A percentile compares a stretch with the other conserved stretches of the same genome.
These are phyloP conservation scores for Aspergillus nidulans DNA, from an alignment of 495 filamentous ascomycete genomes.

Conservation along the genomic window DNA sequence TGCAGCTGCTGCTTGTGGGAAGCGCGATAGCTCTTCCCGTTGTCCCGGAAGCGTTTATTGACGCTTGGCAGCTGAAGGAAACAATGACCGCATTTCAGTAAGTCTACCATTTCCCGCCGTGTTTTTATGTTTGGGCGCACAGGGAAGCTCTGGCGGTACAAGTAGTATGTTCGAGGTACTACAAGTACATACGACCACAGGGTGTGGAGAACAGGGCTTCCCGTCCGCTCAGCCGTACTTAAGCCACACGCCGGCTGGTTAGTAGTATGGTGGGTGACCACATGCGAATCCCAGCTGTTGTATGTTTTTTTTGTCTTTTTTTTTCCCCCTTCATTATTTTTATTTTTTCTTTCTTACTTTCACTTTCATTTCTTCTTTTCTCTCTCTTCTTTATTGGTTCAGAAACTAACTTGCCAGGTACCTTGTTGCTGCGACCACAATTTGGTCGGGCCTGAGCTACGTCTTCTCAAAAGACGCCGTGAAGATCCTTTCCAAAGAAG, in stretches of 20 bases:
- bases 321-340: slow-evolving; percentile 6
- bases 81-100: slow-evolving; percentile 67
- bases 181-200: slow-evolving; percentile 32
- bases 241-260: slow-evolving; percentile 38
- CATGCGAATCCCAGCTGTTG: slow-evolving; percentile 36
- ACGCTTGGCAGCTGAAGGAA: slow-evolving; percentile 46
- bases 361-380: not conserved
- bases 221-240: slow-evolving; percentile 40
- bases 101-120: slow-evolving; percentile 33
- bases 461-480: slow-evolving; percentile 77
- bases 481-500: slow-evolving; percentile 62
- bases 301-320: slow-evolving; percentile 28
- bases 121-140: not conserved
- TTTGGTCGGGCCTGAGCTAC: slow-evolving; percentile 83
- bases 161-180: not conserved
- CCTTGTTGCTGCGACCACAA: slow-evolving; percentile 72
- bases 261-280: slow-evolving; percentile 39
- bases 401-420: slow-evolving; percentile 35
- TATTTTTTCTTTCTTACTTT: slow-evolving; percentile 7
- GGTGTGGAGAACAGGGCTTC: slow-evolving; percentile 40
- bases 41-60: slow-evolving; percentile 41
- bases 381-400: not conserved
- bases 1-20: slow-evolving; percentile 77
- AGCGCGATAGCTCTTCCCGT: slow-evolving; percentile 71
- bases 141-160: slow-evolving; percentile 11